Percentiles rank a stretch among this genome's conserved stretches.
These are phyloP conservation scores for Papiliotrema nemorosa DNA, from an alignment of 1,284 basidiomycete genomes.

Conservation along the genomic window DNA sequence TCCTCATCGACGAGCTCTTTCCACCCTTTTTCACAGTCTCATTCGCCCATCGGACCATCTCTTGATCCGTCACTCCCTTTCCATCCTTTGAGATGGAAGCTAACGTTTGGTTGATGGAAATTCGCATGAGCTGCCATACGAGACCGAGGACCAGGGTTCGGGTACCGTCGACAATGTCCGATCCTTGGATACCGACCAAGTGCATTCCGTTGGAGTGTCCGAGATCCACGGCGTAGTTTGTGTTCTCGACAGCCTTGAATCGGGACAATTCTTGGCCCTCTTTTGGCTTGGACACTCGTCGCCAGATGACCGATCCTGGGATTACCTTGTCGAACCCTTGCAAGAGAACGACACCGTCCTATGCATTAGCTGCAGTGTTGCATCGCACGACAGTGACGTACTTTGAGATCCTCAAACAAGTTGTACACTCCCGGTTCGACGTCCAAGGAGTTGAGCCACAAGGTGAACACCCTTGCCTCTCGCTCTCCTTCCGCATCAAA, in stretches of 20 bases:
- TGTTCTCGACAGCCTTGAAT: slow-evolving; percentile 98
- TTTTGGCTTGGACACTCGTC: slow-evolving; percentile 88
- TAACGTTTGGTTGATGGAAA: slow-evolving; percentile 91
- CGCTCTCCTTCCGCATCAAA: slow-evolving; percentile 98
- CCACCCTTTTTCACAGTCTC: slow-evolving; percentile 73
- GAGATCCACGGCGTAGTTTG: slow-evolving; percentile 92
- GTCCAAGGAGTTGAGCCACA: slow-evolving; percentile 96
- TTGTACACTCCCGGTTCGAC: slow-evolving; percentile 96
- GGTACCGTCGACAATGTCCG: slow-evolving; percentile 90
- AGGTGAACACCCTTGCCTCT: slow-evolving; percentile 93
- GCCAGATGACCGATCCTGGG: slow-evolving; percentile 89
- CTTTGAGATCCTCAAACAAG: slow-evolving; percentile 91
- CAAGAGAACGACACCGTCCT: slow-evolving; percentile 79
- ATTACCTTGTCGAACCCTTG: slow-evolving; percentile 96
- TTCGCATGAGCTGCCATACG: slow-evolving; percentile 94
- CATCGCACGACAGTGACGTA: slow-evolving; percentile 15
- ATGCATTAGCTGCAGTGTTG: slow-evolving; percentile 3
- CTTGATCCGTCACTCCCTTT: slow-evolving; percentile 79
- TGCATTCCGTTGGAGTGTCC: slow-evolving; percentile 91
- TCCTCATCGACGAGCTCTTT: slow-evolving; percentile 67
- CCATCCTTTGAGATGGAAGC: slow-evolving; percentile 68
- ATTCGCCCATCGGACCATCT: slow-evolving; percentile 97
- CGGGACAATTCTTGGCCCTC: slow-evolving; percentile 79
- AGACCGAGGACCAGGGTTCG: slow-evolving; percentile 91
- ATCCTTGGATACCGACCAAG: slow-evolving; percentile 94